These are phyloP conservation scores for Raphanus hybrid DNA, from an alignment of 441 rosid species.

Conservation along the genomic window DNA sequence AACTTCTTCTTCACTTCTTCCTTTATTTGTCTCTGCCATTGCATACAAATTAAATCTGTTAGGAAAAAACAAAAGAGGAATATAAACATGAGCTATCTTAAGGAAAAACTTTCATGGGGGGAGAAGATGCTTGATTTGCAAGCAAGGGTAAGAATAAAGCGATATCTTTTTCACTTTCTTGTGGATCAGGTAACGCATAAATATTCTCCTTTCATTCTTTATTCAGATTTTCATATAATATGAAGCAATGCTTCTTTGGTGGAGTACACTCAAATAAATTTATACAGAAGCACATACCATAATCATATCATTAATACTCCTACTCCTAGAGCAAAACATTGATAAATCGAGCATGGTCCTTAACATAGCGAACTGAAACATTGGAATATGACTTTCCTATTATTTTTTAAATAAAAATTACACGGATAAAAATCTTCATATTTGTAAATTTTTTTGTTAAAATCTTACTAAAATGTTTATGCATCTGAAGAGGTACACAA, in stretches of 20 bases:
- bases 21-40: conserved; percentile 51
- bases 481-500: too few relatives aligned
- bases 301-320: not conserved
- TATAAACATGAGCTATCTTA: conserved; percentile 23
- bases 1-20: conserved; percentile 52
- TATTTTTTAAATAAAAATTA: too few relatives aligned
- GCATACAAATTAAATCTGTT: too few relatives aligned
- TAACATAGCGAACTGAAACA: too few relatives aligned
- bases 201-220: not conserved
- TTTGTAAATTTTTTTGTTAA: too few relatives aligned
- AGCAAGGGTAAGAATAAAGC: conserved; percentile 21
- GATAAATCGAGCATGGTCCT: not conserved
- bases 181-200: conserved; percentile 22
- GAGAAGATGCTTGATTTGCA: conserved; percentile 29
- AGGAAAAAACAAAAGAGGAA: conserved; percentile 22
- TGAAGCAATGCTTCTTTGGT: conserved; percentile 32
- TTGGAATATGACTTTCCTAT: not conserved
- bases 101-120: conserved; percentile 9
- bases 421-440: too few relatives aligned
- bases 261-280: conserved; percentile 15
- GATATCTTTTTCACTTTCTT: conserved; percentile 22
- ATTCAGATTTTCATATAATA: not conserved
- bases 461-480: too few relatives aligned
- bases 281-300: not conserved
- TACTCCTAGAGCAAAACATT: not conserved